Conservation (phyloP, 1,284 basidiomycete genomes). For the Papiliotrema nemorosa region DNA sequence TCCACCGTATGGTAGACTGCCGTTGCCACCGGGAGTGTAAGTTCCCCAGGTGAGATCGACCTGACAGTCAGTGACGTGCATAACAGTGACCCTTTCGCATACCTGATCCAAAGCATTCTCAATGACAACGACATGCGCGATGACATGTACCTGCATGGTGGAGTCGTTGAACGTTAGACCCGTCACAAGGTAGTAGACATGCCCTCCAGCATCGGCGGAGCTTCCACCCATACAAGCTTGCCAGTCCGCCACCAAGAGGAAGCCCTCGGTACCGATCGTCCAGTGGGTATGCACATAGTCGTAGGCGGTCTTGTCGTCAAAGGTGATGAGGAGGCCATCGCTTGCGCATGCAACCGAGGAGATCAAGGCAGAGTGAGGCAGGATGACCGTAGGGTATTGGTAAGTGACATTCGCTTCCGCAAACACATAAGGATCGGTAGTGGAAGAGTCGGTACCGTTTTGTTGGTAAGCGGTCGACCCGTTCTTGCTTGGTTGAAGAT, state of each 20-base stretch:
- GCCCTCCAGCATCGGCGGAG: not conserved
- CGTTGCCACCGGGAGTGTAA: not conserved
- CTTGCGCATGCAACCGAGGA: not conserved
- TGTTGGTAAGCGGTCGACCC: too few species aligned
- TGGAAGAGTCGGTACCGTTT: too few species aligned
- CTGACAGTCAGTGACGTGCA: not conserved
- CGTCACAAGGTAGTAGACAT: too few species aligned
- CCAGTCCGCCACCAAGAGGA: conserved; percentile 2
- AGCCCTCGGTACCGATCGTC: conserved; percentile 4
- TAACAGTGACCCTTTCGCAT: not conserved
- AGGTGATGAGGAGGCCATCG: conserved; percentile 6
- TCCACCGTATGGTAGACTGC: not conserved
- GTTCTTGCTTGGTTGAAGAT: too few species aligned
- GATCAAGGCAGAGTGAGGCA: conserved; percentile 4
- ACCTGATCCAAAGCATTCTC: too few species aligned
- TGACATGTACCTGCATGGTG: too few species aligned
- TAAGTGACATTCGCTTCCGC: conserved; percentile 10
- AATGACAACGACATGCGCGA: too few species aligned
- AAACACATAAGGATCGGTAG: too few species aligned
- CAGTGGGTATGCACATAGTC: conserved; percentile 6
- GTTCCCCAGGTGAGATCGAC: conserved; percentile 1
- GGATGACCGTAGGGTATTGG: conserved; percentile 10
- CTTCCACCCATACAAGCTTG: not conserved
- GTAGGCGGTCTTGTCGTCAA: conserved; percentile 4
- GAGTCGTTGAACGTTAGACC: too few species aligned